Evolutionary conservation across 2,329 filamentous ascomycete species (phyloP).

Genomic region (Magnaporthiopsis rhizophila): DNA sequence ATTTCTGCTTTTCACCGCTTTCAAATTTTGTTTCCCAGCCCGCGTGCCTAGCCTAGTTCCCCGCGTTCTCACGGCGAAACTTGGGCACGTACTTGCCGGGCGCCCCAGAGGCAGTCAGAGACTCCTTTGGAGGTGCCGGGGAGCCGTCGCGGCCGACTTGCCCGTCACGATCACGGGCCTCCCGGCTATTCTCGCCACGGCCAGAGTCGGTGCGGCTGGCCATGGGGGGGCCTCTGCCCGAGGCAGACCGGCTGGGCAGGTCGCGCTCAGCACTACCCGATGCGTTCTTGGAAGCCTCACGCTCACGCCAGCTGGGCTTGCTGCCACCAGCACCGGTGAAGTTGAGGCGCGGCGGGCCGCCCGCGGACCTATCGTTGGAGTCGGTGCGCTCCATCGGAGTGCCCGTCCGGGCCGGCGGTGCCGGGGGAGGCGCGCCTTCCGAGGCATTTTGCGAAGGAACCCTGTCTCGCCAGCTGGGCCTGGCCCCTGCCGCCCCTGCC

Average conservation of each 20-base stretch:
- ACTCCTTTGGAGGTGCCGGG: constrained; percentile 35
- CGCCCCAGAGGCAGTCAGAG: constrained; percentile 43
- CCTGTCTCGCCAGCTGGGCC: constrained; percentile 58
- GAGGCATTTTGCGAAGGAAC: constrained; percentile 22
- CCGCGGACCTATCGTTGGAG: constrained; percentile 35
- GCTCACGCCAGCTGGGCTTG: constrained; percentile 53
- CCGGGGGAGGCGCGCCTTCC: constrained; percentile 22
- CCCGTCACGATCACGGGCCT: background rate
- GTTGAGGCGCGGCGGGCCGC: constrained; percentile 45
- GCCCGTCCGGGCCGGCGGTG: constrained; percentile 23
- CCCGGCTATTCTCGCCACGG: constrained; percentile 30
- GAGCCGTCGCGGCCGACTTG: constrained; percentile 24
- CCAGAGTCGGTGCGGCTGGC: constrained; percentile 33
- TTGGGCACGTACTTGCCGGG: constrained; percentile 54
- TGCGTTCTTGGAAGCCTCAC: constrained; percentile 41
- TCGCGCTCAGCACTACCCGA: constrained; percentile 15
- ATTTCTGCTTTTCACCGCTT: constrained; percentile 7
- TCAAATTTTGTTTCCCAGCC: background rate
- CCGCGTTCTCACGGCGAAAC: constrained; percentile 19
- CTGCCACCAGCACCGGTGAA: constrained; percentile 36
- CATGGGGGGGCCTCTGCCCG: constrained; percentile 31
- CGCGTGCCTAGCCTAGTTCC: constrained; percentile 11
- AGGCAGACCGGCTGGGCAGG: constrained; percentile 22
- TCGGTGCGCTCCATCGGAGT: constrained; percentile 32
- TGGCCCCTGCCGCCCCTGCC: constrained; percentile 40